Base-by-base conservation (phyloP, 2,329 filamentous ascomycete species). In the Apiospora sp. region DNA sequence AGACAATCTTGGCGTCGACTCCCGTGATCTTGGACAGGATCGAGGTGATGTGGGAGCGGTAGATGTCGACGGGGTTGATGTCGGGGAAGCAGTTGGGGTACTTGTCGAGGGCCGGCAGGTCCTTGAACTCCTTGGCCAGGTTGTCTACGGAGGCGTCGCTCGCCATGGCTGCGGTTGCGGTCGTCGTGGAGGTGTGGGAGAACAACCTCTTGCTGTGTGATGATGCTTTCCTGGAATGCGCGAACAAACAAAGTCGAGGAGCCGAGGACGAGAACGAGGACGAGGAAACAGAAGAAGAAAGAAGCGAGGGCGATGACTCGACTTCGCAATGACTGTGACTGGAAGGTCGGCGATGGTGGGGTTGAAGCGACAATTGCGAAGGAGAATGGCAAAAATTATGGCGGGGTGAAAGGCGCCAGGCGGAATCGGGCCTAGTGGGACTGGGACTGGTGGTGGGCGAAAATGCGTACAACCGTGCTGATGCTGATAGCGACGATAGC, bases 11-110 rank as follows among this genome's bases (percentile, higher is more conserved):
- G 46, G 87, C 81, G 72, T 94, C 92, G 41, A 94, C 92, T 30
- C 92, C 92, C 2, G 92, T 93, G 73, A 94, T 88, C 27, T 89
- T 85, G 46, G 89, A 85, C 54, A 97, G 84, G 68, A 93, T 85
- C 58, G 92, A 87, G 74, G 93, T 91, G 75, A 97, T 89, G 81
- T 95, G 92, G 49, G 91, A 90, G 73, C 94, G 89, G 87, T 95
- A 97, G 74, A 96, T 87, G 79, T 96, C 94, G 78, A 93, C 86
- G 4, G 93, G 92, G 84, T 96, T 96, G 77, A 89, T 84, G 43
- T 92, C 87, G 71, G 93, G 93, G 79, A 92, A 86, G 78, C 87
- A 90, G 79, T 86, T 86, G 51, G 90, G 87, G 79, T 86, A 91
- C 73, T 80, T 81, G 70, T 83, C 80, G 69, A 80, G 70, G 24